Percentiles rank a stretch among this genome's conserved stretches.
Conservation (phyloP, 768 basidiomycete species). For the Russula compacta region DNA sequence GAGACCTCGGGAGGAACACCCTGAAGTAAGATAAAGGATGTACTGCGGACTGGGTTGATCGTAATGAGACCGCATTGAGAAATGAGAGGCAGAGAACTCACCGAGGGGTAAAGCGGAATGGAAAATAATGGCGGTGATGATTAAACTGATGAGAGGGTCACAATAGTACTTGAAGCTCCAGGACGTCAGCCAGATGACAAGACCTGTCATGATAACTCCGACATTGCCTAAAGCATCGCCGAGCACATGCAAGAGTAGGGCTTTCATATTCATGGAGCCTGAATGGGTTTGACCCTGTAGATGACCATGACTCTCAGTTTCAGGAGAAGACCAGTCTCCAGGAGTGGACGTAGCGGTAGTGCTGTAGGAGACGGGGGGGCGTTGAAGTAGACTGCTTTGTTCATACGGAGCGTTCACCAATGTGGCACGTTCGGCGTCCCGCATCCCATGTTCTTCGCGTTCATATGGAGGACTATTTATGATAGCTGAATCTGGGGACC, state of each 20-base stretch:
- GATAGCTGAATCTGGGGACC: slow-evolving; percentile 4
- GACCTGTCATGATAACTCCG: slow-evolving; percentile 91
- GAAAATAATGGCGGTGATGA: slow-evolving; percentile 96
- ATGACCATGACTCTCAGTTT: slow-evolving; percentile 22
- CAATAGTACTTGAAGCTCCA: slow-evolving; percentile 86
- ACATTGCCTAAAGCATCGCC: slow-evolving; percentile 98
- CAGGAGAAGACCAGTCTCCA: slow-evolving; percentile 8
- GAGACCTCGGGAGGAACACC: slow-evolving; percentile 87
- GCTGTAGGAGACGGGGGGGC: slow-evolving; percentile 4
- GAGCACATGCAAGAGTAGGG: slow-evolving; percentile 85
- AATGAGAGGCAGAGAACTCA: slow-evolving; percentile 28
- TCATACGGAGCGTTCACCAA: slow-evolving; percentile 19
- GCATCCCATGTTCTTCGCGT: background rate
- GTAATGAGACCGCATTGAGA: slow-evolving; percentile 10
- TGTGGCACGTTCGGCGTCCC: background rate
- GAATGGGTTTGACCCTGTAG: slow-evolving; percentile 35
- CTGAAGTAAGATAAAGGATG: slow-evolving; percentile 91
- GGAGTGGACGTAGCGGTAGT: background rate
- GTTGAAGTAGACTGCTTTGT: slow-evolving; percentile 34
- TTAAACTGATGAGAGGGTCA: slow-evolving; percentile 86
- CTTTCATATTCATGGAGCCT: slow-evolving; percentile 97
- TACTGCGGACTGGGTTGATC: slow-evolving; percentile 55
- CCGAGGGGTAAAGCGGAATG: slow-evolving; percentile 89
- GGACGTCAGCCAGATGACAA: slow-evolving; percentile 84
- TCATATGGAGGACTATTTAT: slow-evolving; percentile 1